A percentile compares a stretch with the other conserved stretches of the same genome.
Evolutionary conservation across 2,329 filamentous ascomycete genomes (phyloP).

Genomic region (Mariannaea elegans): DNA sequence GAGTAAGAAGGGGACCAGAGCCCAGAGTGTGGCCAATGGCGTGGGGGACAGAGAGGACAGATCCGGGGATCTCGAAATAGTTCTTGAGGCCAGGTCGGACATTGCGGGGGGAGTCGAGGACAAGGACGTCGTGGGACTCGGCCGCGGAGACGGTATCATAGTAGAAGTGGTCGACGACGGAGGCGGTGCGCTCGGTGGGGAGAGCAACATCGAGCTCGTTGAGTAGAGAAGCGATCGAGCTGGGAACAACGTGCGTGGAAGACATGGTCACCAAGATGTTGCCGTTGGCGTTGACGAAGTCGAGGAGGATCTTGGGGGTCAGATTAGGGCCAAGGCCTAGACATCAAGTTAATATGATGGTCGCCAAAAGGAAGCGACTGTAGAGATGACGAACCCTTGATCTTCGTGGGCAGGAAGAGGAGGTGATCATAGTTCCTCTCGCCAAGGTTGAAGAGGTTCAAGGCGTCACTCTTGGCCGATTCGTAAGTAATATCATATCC

Average conservation of each 20-base stretch:
- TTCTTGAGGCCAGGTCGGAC: slow-evolving; percentile 76
- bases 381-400: slow-evolving; percentile 73
- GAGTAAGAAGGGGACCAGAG: slow-evolving; percentile 77
- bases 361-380: slow-evolving; percentile 1
- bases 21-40: slow-evolving; percentile 85
- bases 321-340: slow-evolving; percentile 86
- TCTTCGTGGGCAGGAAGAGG: slow-evolving; percentile 85
- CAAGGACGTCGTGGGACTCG: slow-evolving; percentile 88
- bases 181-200: slow-evolving; percentile 83
- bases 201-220: slow-evolving; percentile 89
- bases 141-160: slow-evolving; percentile 80
- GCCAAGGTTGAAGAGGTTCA: slow-evolving; percentile 85
- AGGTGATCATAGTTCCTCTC: slow-evolving; percentile 92
- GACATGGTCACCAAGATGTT: slow-evolving; percentile 91
- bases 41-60: slow-evolving; percentile 81
- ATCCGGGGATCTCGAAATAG: slow-evolving; percentile 70
- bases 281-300: slow-evolving; percentile 91
- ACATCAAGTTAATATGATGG: slow-evolving; percentile 24
- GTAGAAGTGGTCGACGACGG: slow-evolving; percentile 96
- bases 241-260: slow-evolving; percentile 73
- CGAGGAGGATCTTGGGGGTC: slow-evolving; percentile 84
- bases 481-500: slow-evolving; percentile 84
- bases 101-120: slow-evolving; percentile 74
- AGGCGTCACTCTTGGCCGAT: slow-evolving; percentile 80
- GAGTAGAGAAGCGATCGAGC: slow-evolving; percentile 79